Conservation (phyloP, 1,284 basidiomycete genomes). For the Tetrapyrgos nigripes region DNA sequence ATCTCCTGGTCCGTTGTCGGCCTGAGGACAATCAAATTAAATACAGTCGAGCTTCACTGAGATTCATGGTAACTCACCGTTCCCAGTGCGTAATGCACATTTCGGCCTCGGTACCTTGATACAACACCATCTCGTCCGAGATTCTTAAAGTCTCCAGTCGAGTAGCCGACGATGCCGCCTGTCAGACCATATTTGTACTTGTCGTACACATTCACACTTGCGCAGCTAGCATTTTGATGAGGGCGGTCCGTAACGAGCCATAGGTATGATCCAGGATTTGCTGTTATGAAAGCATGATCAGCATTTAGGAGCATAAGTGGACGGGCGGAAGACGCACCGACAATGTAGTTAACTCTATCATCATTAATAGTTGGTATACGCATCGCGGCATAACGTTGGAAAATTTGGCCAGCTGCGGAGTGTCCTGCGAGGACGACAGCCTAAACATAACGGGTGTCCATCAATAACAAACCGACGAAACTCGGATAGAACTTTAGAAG, state of each 20-base stretch:
- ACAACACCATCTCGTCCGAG: slow-evolving; percentile 12
- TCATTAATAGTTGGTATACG: slow-evolving; percentile 6
- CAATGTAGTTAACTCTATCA: slow-evolving; percentile 13
- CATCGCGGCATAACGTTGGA: slow-evolving; percentile 15
- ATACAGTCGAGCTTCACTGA: not conserved
- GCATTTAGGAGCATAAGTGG: not conserved
- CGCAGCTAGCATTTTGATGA: slow-evolving; percentile 5
- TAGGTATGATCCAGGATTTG: slow-evolving; percentile 18
- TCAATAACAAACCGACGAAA: not conserved
- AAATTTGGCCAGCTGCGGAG: slow-evolving; percentile 16
- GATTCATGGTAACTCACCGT: slow-evolving; percentile 1
- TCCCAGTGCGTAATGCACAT: slow-evolving; percentile 19
- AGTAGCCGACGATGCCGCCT: slow-evolving; percentile 12
- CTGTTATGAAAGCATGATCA: not conserved
- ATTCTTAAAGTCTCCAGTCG: not conserved
- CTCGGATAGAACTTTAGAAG: not conserved
- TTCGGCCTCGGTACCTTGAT: slow-evolving; percentile 6
- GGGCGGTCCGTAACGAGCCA: slow-evolving; percentile 17
- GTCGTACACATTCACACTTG: slow-evolving; percentile 2
- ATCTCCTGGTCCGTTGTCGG: slow-evolving; percentile 16
- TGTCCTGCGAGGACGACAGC: slow-evolving; percentile 17
- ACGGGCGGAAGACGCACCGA: slow-evolving; percentile 1
- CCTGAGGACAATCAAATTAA: not conserved
- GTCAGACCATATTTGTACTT: slow-evolving; percentile 16
- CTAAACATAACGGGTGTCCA: not conserved